Evolutionary conservation across 2,329 filamentous ascomycete species (phyloP).

Genomic region (Fusarium sambucinum): DNA sequence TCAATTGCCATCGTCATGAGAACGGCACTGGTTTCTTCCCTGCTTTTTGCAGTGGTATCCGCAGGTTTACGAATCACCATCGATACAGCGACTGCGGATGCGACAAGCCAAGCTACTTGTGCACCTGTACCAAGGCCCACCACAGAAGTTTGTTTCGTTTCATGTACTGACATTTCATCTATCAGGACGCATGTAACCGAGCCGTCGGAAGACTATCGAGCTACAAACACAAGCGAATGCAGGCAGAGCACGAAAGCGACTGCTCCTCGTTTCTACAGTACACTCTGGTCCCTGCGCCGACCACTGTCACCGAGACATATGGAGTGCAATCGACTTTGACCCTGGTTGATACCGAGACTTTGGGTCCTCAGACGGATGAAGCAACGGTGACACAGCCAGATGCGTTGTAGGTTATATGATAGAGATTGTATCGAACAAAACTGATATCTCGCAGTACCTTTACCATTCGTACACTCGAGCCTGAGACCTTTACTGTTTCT

Average conservation of each 20-base stretch:
- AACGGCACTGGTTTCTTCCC: not conserved
- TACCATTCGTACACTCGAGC: not conserved
- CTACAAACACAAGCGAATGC: not conserved
- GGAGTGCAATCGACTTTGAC: not conserved
- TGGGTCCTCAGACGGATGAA: not conserved
- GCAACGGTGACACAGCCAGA: not conserved
- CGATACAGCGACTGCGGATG: not conserved
- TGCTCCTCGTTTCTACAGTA: slow-evolving; percentile 4
- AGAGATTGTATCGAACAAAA: not conserved
- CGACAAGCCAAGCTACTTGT: not conserved
- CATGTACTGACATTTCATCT: not conserved
- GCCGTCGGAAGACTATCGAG: not conserved
- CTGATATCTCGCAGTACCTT: not conserved
- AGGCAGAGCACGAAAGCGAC: not conserved
- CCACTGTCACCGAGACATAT: not conserved
- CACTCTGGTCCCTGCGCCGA: not conserved
- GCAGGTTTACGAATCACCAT: not conserved
- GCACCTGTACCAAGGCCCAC: not conserved
- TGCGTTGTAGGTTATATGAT: not conserved
- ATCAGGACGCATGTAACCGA: not conserved
- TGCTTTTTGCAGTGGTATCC: not conserved
- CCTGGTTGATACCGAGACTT: not conserved
- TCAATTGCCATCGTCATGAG: not conserved
- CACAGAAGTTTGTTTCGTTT: not conserved
- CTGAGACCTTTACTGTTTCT: not conserved